phyloP scores from a whole-genome alignment of 352 stramenopile species.

The Phytopythium delawarense region DNA sequence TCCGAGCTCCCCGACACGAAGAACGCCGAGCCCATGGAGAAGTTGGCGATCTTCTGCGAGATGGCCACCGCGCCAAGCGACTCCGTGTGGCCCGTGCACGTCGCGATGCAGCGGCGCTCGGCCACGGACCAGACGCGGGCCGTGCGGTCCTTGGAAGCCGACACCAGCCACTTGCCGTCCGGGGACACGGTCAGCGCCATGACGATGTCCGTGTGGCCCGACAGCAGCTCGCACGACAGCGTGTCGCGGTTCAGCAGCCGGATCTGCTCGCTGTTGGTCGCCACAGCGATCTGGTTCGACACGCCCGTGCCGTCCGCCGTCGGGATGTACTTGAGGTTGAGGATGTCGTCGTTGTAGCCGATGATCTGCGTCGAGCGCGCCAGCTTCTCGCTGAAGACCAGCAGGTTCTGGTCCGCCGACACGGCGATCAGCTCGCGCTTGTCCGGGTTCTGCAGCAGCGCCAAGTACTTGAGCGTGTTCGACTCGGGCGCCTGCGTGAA shows the following conservation, averaged over 20 bases:
- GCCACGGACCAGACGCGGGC: slow-evolving; percentile 89
- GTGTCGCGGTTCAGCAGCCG: slow-evolving; percentile 91
- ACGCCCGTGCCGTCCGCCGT: slow-evolving; percentile 37
- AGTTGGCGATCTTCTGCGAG: slow-evolving; percentile 81
- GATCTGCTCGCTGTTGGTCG: slow-evolving; percentile 96
- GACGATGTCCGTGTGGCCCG: slow-evolving; percentile 97
- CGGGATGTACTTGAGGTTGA: slow-evolving; percentile 95
- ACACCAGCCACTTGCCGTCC: slow-evolving; percentile 89
- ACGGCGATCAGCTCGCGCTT: slow-evolving; percentile 73
- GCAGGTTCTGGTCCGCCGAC: slow-evolving; percentile 84
- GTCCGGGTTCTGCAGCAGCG: slow-evolving; percentile 45
- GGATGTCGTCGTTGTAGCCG: slow-evolving; percentile 97
- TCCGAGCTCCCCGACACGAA: slow-evolving; percentile 96
- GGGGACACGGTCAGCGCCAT: slow-evolving; percentile 93
- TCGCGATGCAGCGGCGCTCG: slow-evolving; percentile 75
- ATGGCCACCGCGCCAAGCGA: slow-evolving; percentile 91
- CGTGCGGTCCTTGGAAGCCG: slow-evolving; percentile 93
- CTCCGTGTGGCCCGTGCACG: slow-evolving; percentile 93
- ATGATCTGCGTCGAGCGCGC: slow-evolving; percentile 76
- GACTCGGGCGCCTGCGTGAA: slow-evolving; percentile 47
- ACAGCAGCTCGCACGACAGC: slow-evolving; percentile 93
- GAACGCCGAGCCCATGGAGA: slow-evolving; percentile 85
- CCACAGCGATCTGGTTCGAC: slow-evolving; percentile 87
- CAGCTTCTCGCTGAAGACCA: slow-evolving; percentile 75
- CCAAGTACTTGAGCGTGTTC: slow-evolving; percentile 41